These are phyloP conservation scores for Ammopiptanthus mongolicus DNA, from an alignment of 306 rosid species.

Conservation along the genomic window DNA sequence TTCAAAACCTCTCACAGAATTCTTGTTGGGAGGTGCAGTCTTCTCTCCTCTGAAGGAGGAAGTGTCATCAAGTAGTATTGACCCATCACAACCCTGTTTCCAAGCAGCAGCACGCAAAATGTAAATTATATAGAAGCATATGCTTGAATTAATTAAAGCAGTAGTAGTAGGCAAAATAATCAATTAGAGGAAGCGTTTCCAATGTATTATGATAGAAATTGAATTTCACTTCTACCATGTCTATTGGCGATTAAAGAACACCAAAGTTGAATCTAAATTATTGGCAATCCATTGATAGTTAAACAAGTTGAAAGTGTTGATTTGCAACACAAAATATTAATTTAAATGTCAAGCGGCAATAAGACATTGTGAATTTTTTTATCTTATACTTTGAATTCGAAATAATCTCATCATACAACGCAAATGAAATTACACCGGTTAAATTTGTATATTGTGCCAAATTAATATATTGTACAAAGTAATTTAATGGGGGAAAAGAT, in stretches of 20 bases:
- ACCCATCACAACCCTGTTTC: conserved; percentile 84
- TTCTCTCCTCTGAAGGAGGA: conserved; percentile 56
- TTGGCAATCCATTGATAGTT: not conserved
- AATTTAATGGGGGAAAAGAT: not conserved
- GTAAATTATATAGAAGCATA: not conserved
- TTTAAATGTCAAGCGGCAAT: not conserved
- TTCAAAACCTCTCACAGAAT: conserved; percentile 57
- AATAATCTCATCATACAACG: not conserved
- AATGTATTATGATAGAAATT: not conserved
- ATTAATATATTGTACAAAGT: not conserved
- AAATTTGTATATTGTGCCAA: not conserved
- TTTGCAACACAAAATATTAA: not conserved
- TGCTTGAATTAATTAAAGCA: not conserved
- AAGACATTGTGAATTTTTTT: not conserved
- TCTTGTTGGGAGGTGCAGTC: conserved; percentile 53
- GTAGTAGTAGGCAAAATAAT: not conserved
- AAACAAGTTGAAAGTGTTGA: not conserved
- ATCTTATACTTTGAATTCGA: not conserved
- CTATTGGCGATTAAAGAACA: not conserved
- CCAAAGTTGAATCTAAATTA: not conserved
- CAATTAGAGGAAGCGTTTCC: not conserved
- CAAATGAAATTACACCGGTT: not conserved
- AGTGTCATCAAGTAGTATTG: conserved; percentile 66
- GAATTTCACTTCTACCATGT: not conserved
- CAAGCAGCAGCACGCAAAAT: not conserved